Conservation (phyloP, 306 rosid genomes). For the Quercus aquifolioides region DNA sequence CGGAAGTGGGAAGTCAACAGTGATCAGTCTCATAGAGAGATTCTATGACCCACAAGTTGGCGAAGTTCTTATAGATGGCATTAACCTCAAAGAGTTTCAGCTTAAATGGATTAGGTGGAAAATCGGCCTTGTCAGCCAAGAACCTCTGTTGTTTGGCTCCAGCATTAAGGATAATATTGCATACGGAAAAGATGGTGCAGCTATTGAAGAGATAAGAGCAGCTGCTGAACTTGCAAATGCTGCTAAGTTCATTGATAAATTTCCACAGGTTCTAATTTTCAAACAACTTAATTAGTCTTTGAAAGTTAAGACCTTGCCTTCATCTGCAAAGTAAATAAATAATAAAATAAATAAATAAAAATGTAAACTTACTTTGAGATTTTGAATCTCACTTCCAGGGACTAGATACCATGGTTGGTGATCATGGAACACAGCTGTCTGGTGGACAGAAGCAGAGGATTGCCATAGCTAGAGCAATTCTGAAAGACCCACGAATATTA, state of each 20-base stretch:
- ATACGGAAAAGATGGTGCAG: constrained; percentile 85
- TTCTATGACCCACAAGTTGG: constrained; percentile 86
- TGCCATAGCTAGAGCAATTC: constrained; percentile 89
- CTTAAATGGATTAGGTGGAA: constrained; percentile 87
- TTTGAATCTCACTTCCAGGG: constrained; percentile 46
- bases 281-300: too few species aligned
- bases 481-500: constrained; percentile 73
- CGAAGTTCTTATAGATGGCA: constrained; percentile 70
- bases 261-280: constrained; percentile 57
- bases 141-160: constrained; percentile 78
- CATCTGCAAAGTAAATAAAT: too few species aligned
- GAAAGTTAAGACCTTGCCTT: not conserved
- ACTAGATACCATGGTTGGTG: constrained; percentile 82
- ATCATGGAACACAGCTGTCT: constrained; percentile 88
- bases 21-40: constrained; percentile 79
- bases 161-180: constrained; percentile 85
- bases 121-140: constrained; percentile 95
- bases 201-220: constrained; percentile 60
- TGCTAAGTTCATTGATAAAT: constrained; percentile 74
- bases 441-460: constrained; percentile 93
- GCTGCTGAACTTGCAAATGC: constrained; percentile 92
- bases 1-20: constrained; percentile 93
- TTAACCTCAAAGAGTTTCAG: constrained; percentile 74
- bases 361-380: not conserved
- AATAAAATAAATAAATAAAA: too few species aligned